Evolutionary conservation across 352 stramenopile species (phyloP), one percentile per base, ranked within the genome.

Genomic region (Blastocystis hominis): DNA sequence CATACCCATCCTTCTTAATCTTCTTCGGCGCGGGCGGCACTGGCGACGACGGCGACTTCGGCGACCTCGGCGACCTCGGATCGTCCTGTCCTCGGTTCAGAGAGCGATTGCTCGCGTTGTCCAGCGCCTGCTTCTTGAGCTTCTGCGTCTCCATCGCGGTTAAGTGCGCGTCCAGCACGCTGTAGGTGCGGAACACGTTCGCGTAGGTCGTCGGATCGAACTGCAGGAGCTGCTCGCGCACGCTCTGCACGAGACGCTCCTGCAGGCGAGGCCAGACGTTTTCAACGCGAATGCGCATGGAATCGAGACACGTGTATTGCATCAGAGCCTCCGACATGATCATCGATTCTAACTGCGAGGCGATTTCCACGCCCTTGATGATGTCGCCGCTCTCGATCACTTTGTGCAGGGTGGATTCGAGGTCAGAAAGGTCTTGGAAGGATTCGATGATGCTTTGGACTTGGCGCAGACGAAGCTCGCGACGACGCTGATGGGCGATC

Each of bases 321-420:
- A 84, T 84, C n/a, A 84, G 56, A 10, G 47, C 50, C 30, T 84
- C 72, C 2, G 72, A 84, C 72, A 84, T 84, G 24, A 84, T 64
- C 72, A 84, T 84, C 34, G 72, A 84, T 30, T 84, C 72, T 9
- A 84, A 40, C 53, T 84, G 46, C 9, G 72, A 84, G 40, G 72
- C 72, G 72, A 84, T 84, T 34, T 84, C 72, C n/a, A 84, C 72
- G 40, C 72, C 72, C 50, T 84, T 84, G 47, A 84, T 84, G 38
- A 84, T 84, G 50, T 84, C 72, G 54, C 72, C 72, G 17, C 50
- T 44, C 24, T 84, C 72, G 36, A 84, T 84, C 36, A 84, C 72
- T 30, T 68, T 75, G 34, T 87, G 77, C n/a, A 87, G 62, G 15
- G 62, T 78, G 2, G 62, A 78, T 44, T 87, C 62, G 17, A 87